Evolutionary conservation across 768 basidiomycete species (phyloP).

Genomic region (Boletus rubescentipes): DNA sequence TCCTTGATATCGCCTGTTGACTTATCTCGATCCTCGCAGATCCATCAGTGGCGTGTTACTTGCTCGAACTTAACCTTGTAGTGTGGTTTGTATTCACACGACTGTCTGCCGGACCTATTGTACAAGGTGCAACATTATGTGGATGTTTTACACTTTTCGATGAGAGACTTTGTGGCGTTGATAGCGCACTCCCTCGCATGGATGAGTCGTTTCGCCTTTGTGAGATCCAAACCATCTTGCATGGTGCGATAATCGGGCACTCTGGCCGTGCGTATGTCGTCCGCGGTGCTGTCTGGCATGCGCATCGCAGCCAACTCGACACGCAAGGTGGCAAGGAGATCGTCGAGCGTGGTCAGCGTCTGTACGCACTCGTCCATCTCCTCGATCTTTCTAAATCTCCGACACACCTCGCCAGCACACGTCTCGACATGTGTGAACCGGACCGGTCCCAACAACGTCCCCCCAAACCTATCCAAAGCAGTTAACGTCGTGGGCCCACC

Average conservation of each 20-base stretch:
- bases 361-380: conserved; percentile 63
- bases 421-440: conserved; percentile 78
- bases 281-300: neutral
- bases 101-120: neutral
- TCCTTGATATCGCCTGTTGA: conserved; percentile 10
- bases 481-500: too few relatives aligned
- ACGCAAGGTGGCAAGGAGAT: conserved; percentile 56
- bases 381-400: conserved; percentile 61
- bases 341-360: conserved; percentile 60
- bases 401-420: conserved; percentile 73
- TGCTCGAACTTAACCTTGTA: neutral
- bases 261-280: conserved; percentile 18
- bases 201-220: conserved; percentile 66
- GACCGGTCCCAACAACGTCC: conserved; percentile 73
- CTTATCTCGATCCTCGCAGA: conserved; percentile 1
- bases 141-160: conserved; percentile 40
- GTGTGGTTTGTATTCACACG: neutral
- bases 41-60: neutral
- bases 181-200: conserved; percentile 70
- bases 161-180: conserved; percentile 54
- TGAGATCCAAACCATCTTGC: conserved; percentile 45
- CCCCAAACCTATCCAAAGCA: conserved; percentile 65
- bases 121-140: neutral
- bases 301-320: conserved; percentile 31
- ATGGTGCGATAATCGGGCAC: conserved; percentile 48